A percentile compares a stretch with the other conserved stretches of the same genome.
These are phyloP conservation scores for Toxoplasma gondii DNA, from an alignment of 169 alveolate genomes.

Conservation along the genomic window DNA sequence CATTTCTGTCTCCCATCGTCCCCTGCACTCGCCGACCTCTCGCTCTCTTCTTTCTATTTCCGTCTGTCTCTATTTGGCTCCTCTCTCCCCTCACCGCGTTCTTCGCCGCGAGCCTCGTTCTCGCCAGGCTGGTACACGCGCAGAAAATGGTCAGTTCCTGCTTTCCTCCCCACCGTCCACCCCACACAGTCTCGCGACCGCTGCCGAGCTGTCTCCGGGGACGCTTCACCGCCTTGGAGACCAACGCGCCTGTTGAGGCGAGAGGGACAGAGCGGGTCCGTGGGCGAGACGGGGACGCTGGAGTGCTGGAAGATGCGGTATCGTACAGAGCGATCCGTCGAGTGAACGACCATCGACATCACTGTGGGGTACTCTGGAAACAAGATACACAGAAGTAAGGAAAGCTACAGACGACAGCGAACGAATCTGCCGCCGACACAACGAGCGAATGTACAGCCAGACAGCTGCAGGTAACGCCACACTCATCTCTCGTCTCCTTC, in stretches of 20 bases:
- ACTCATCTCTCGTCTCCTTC: no score
- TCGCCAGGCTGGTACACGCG: conserved; percentile 12
- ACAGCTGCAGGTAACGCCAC: no score
- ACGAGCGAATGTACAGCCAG: no score
- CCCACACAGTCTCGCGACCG: background rate
- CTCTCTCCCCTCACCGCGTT: background rate
- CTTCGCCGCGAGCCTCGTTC: background rate
- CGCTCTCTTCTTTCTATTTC: background rate
- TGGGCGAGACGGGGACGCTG: background rate
- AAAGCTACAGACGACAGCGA: no score
- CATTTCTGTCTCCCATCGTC: background rate
- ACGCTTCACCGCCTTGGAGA: no score
- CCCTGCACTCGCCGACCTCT: background rate
- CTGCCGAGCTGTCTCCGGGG: background rate
- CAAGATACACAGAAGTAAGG: background rate
- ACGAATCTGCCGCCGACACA: no score
- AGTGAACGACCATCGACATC: background rate
- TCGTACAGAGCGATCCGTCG: background rate
- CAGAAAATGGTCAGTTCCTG: background rate
- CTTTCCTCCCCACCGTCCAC: background rate
- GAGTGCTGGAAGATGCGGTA: conserved; percentile 1
- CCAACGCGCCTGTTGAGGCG: background rate
- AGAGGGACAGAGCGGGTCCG: background rate
- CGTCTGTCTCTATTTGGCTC: no score
- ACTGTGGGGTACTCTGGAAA: background rate